Base-by-base conservation (phyloP, 768 basidiomycete genomes). In the Macrolepiota albuminosa region DNA sequence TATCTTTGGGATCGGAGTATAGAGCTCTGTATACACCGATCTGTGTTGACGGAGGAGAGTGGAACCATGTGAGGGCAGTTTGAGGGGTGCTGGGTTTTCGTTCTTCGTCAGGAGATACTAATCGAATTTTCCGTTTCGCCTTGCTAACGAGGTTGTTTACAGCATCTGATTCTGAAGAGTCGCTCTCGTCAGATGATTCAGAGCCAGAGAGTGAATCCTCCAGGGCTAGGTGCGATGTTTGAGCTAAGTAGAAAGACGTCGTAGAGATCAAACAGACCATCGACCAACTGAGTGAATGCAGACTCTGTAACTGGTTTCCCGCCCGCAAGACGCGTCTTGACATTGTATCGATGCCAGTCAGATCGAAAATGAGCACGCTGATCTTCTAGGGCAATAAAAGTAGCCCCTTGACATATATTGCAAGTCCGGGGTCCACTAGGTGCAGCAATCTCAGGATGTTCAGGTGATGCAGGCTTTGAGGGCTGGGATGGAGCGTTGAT, bases 261-360 rank as follows among this genome's bases (percentile, higher is more conserved):
- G 10, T 10, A 26, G 4, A 26, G 18, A 54, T 57, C 16, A 31
- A 45, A 68, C 82, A 42, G 68, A 95, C 96, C 87, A 66, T 94
- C 94, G 6, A 97, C 80, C 45, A 98, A 79, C 57, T 85, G 82
- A 24, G 83, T 75, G 67, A 96, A 99, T 18, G 85, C 81, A 31
- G 80, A 69, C 68, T 93, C 91, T 0, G 84, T 76, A 24, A 94
- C 84, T 29, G 86, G 72, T 24, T 78, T 76, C 10, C 84, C 81
- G 6, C 87, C 88, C 54, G 79, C 75, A 52, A 94, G 74, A 58
- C 86, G 86, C 50, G 84, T 81, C 74, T 96, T 97, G 65, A 95
- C 91, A 71, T 98, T 98, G 76, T 96, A 98, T 59, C 95, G 84
- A 80, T 99, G 96, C 97, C 96, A 98, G 72, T 99, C 96, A 10